phyloP scores from a whole-genome alignment of 2,329 filamentous ascomycete species.

The Colletotrichum kahawae region DNA sequence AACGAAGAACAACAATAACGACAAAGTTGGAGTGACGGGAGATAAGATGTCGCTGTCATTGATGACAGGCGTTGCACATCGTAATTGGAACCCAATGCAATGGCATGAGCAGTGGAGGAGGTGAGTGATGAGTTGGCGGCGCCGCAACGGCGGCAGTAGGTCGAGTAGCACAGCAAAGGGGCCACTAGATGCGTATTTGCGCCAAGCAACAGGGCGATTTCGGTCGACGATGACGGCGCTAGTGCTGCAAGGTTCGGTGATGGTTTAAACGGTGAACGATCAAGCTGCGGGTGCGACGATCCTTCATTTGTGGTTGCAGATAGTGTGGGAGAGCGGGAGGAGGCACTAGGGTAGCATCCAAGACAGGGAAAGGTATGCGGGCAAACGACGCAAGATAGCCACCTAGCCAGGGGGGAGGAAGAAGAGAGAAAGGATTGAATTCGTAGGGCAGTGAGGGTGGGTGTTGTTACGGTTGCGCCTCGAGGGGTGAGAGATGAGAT shows the following conservation, averaged over 20 bases:
- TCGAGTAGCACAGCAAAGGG: not conserved
- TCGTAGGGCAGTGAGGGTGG: not conserved
- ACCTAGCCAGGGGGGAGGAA: not conserved
- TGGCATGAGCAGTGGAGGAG: not conserved
- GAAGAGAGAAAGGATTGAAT: not conserved
- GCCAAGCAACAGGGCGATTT: not conserved
- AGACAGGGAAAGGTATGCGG: not conserved
- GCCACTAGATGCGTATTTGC: not conserved
- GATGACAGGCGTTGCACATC: slow-evolving; percentile 3
- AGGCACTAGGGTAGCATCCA: slow-evolving; percentile 6
- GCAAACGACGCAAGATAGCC: not conserved
- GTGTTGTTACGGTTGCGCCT: not conserved
- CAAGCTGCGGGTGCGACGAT: slow-evolving; percentile 20
- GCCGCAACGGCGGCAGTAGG: not conserved
- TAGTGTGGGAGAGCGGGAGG: slow-evolving; percentile 7
- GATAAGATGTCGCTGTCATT: slow-evolving; percentile 9
- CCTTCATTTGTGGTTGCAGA: slow-evolving; percentile 16
- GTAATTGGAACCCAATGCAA: not conserved
- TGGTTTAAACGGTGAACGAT: slow-evolving; percentile 20
- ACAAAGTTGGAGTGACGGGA: not conserved
- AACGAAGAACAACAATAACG: not conserved
- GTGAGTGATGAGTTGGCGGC: not conserved
- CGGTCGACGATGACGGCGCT: slow-evolving; percentile 7
- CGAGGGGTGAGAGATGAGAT: slow-evolving; percentile 8
- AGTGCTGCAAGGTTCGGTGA: slow-evolving; percentile 21